phyloP scores from a whole-genome alignment of 768 basidiomycete genomes.

The Lanmaoa pseudosensibilis region DNA sequence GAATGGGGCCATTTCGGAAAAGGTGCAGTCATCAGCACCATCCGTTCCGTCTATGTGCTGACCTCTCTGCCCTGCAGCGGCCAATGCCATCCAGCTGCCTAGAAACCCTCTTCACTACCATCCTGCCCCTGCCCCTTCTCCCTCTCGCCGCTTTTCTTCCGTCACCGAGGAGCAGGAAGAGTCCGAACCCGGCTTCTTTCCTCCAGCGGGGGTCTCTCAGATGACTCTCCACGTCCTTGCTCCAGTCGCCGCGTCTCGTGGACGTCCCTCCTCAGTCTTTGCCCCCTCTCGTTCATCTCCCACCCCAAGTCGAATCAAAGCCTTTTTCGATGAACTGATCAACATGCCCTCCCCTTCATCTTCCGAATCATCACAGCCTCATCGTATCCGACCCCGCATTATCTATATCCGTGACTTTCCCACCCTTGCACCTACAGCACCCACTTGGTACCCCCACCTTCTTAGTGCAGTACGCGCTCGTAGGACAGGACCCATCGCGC shows the following conservation, averaged over 20 bases:
- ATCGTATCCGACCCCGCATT: slow-evolving; percentile 56
- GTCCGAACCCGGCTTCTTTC: slow-evolving; percentile 46
- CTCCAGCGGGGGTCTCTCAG: slow-evolving; percentile 36
- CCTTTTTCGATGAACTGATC: slow-evolving; percentile 76
- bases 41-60: slow-evolving; percentile 3
- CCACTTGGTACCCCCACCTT: slow-evolving; percentile 79
- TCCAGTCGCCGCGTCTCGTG: slow-evolving; percentile 35
- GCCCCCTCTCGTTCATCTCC: slow-evolving; percentile 43
- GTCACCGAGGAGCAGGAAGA: slow-evolving; percentile 47
- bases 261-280: slow-evolving; percentile 33
- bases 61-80: slow-evolving; percentile 47
- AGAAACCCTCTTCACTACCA: slow-evolving; percentile 76
- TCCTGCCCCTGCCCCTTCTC: slow-evolving; percentile 29
- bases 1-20: slow-evolving; percentile 84
- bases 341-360: slow-evolving; percentile 49
- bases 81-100: slow-evolving; percentile 63
- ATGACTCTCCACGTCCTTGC: slow-evolving; percentile 50
- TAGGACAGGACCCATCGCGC: slow-evolving; percentile 61
- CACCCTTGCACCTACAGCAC: slow-evolving; percentile 68
- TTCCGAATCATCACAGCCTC: slow-evolving; percentile 28
- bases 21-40: slow-evolving; percentile 42
- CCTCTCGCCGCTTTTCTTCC: slow-evolving; percentile 27
- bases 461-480: slow-evolving; percentile 76
- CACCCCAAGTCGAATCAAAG: slow-evolving; percentile 57
- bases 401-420: slow-evolving; percentile 84